Evolutionary conservation across 257 asterid species (phyloP).

Genomic region (Ocimum tenuiflorum): DNA sequence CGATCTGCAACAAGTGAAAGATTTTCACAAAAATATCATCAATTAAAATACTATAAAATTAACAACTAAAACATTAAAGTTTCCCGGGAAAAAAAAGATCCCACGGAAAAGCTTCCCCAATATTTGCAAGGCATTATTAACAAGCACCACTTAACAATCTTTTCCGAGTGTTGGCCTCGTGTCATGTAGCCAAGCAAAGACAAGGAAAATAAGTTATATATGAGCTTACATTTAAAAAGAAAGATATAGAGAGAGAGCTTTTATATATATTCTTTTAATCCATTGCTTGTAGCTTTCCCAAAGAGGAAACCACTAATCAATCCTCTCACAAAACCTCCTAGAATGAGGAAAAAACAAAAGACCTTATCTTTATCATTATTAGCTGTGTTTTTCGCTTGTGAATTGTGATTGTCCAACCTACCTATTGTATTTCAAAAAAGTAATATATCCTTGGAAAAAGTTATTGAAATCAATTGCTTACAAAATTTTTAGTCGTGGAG

Average conservation of each 20-base stretch:
- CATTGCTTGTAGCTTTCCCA: conserved; percentile 17
- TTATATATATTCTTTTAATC: not conserved
- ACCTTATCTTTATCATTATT: conserved; percentile 7
- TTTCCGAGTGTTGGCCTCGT: conserved; percentile 34
- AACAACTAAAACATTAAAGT: too few relatives aligned
- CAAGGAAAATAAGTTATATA: not conserved
- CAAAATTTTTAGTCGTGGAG: too few relatives aligned
- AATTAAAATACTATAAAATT: too few relatives aligned
- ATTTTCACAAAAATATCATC: too few relatives aligned
- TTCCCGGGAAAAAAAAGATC: too few relatives aligned
- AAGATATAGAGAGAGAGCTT: too few relatives aligned
- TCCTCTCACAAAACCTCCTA: conserved; percentile 13
- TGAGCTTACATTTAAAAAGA: too few relatives aligned
- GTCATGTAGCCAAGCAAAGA: conserved; percentile 28
- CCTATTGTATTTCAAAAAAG: too few relatives aligned
- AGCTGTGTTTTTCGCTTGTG: too few relatives aligned
- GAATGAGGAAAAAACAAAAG: conserved; percentile 24
- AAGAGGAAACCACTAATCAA: conserved; percentile 14
- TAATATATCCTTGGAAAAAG: too few relatives aligned
- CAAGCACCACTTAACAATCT: conserved; percentile 1
- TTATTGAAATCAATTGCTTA: too few relatives aligned
- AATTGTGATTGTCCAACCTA: not conserved
- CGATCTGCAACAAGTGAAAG: too few relatives aligned
- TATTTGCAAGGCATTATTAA: not conserved
- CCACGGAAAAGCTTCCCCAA: not conserved